Evolutionary conservation across 2,329 filamentous ascomycete genomes (phyloP).

Genomic region (Calonectria pauciramosa): DNA sequence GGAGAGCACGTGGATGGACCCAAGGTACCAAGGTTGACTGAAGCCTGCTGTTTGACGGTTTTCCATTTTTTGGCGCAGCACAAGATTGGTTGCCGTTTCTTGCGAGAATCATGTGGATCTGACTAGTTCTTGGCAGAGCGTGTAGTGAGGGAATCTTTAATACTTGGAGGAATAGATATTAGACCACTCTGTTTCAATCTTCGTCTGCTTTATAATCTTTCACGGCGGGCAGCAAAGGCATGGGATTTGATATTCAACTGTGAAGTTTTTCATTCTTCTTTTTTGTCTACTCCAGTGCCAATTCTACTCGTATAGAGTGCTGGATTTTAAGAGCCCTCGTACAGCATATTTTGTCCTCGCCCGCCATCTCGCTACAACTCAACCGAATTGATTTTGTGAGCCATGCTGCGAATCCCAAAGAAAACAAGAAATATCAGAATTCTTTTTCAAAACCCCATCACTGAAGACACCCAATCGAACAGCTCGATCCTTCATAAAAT

Average conservation of each 20-base stretch:
- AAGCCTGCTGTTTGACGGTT: neutral
- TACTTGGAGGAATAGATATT: neutral
- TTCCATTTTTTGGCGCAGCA: neutral
- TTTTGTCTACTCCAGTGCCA: conserved; percentile 21
- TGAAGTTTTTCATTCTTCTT: conserved; percentile 8
- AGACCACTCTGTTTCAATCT: neutral
- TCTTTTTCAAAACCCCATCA: neutral
- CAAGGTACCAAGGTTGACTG: neutral
- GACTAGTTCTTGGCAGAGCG: neutral
- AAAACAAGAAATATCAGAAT: neutral
- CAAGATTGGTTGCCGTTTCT: neutral
- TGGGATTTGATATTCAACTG: neutral
- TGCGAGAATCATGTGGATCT: neutral
- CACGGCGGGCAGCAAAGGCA: neutral
- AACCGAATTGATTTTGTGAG: neutral
- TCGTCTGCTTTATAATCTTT: neutral
- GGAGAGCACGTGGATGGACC: neutral
- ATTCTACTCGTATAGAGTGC: conserved; percentile 19
- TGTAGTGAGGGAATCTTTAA: neutral
- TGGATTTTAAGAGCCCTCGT: neutral
- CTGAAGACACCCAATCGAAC: neutral
- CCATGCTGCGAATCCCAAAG: neutral
- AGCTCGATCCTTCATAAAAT: neutral
- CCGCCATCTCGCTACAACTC: neutral
- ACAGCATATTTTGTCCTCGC: neutral